phyloP scores from a whole-genome alignment of 768 basidiomycete species.

The Tulasnella sp. region DNA sequence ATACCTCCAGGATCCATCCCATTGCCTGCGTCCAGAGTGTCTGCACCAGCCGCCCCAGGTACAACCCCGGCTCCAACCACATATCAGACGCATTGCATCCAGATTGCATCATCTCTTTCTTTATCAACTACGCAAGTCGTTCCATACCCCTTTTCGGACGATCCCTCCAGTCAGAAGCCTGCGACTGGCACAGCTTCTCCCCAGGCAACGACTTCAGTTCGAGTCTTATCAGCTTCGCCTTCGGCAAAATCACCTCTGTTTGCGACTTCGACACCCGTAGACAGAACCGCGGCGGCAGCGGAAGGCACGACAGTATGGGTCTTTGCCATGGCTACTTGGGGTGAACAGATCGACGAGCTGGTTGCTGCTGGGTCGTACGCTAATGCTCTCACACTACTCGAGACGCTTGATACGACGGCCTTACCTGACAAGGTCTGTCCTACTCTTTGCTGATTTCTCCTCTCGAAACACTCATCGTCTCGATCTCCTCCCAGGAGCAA shows the following conservation, averaged over 20 bases:
- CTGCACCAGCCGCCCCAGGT: slow-evolving; percentile 4
- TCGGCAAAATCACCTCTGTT: slow-evolving; percentile 43
- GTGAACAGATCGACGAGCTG: slow-evolving; percentile 75
- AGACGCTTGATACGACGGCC: slow-evolving; percentile 46
- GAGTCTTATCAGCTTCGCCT: slow-evolving; percentile 50
- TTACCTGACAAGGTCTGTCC: slow-evolving; percentile 51
- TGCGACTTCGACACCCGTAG: slow-evolving; percentile 61
- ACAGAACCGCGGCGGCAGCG: slow-evolving; percentile 46
- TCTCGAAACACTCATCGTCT: not conserved
- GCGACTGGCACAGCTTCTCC: slow-evolving; percentile 18
- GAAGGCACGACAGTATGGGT: slow-evolving; percentile 77
- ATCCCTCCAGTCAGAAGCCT: slow-evolving; percentile 7
- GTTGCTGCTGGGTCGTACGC: slow-evolving; percentile 53
- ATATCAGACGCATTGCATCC: slow-evolving; percentile 47
- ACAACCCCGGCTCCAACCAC: slow-evolving; percentile 26
- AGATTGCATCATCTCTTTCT: slow-evolving; percentile 62
- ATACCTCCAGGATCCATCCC: slow-evolving; percentile 57
- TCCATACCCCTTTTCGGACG: slow-evolving; percentile 43
- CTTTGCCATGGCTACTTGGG: slow-evolving; percentile 59
- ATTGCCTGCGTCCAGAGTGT: slow-evolving; percentile 10
- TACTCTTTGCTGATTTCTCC: not conserved
- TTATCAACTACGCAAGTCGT: slow-evolving; percentile 48
- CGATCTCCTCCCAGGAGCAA: slow-evolving; percentile 33
- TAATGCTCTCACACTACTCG: slow-evolving; percentile 71
- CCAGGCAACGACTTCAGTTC: slow-evolving; percentile 28